Conservation (phyloP, 768 basidiomycete genomes). For the Nidularia sp. region DNA sequence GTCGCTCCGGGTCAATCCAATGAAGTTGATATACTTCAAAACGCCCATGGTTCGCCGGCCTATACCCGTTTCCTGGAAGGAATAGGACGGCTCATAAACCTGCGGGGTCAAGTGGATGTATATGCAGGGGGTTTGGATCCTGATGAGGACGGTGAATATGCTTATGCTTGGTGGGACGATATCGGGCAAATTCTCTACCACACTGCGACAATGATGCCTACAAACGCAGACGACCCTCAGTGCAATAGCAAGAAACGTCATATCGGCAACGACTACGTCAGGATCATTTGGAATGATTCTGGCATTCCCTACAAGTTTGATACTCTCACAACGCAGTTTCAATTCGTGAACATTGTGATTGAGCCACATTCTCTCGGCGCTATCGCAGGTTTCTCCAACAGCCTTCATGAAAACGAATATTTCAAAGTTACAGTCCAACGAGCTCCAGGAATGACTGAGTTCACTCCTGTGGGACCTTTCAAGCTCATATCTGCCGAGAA, state of each 20-base stretch:
- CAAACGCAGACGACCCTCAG: slow-evolving; percentile 57
- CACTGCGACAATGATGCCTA: slow-evolving; percentile 97
- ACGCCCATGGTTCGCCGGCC: slow-evolving; percentile 89
- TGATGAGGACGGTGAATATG: slow-evolving; percentile 92
- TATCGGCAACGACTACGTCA: slow-evolving; percentile 95
- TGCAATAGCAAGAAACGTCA: slow-evolving; percentile 88
- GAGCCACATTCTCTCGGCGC: slow-evolving; percentile 87
- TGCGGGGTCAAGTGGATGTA: slow-evolving; percentile 87
- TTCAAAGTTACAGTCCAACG: slow-evolving; percentile 93
- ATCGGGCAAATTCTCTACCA: slow-evolving; percentile 94
- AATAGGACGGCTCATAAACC: slow-evolving; percentile 80
- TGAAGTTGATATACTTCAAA: slow-evolving; percentile 83
- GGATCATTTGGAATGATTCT: slow-evolving; percentile 97
- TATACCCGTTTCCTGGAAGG: slow-evolving; percentile 93
- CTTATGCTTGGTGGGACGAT: slow-evolving; percentile 99
- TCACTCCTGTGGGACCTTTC: slow-evolving; percentile 88
- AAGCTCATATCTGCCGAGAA: slow-evolving; percentile 90
- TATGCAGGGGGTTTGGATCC: slow-evolving; percentile 91
- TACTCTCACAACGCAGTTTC: slow-evolving; percentile 89
- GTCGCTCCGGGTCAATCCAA: slow-evolving; percentile 87
- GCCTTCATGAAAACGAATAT: slow-evolving; percentile 86
- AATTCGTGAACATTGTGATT: slow-evolving; percentile 96
- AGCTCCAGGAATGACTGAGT: slow-evolving; percentile 88
- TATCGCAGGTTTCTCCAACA: slow-evolving; percentile 82
- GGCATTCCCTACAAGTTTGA: slow-evolving; percentile 87